Evolutionary conservation across 2,329 filamentous ascomycete genomes (phyloP).

Genomic region (Cladosporium sp.): DNA sequence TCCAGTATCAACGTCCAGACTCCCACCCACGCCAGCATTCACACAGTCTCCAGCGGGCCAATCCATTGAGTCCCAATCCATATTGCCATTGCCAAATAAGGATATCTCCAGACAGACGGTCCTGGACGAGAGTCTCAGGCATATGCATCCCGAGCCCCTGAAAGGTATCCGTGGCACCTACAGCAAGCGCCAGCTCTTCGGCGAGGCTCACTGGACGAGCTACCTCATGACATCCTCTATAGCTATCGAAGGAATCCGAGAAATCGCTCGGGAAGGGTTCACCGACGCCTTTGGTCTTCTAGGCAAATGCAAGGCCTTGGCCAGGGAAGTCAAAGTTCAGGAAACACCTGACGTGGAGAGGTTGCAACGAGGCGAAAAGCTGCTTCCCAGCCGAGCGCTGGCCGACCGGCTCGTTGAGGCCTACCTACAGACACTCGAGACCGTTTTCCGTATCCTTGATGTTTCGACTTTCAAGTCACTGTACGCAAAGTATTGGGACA

Average conservation of each 20-base stretch:
- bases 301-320: slow-evolving; percentile 16
- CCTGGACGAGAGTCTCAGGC: background rate
- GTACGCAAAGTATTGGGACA: slow-evolving; percentile 14
- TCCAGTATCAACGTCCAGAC: background rate
- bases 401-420: slow-evolving; percentile 16
- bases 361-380: slow-evolving; percentile 1
- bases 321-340: slow-evolving; percentile 16
- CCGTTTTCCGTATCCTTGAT: slow-evolving; percentile 8
- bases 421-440: slow-evolving; percentile 14
- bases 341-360: slow-evolving; percentile 10
- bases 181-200: slow-evolving; percentile 10
- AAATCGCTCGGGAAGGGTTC: slow-evolving; percentile 14
- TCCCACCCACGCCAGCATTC: slow-evolving; percentile 13
- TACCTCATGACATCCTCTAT: slow-evolving; percentile 13
- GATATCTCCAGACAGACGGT: background rate
- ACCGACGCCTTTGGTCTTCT: slow-evolving; percentile 15
- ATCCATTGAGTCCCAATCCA: background rate
- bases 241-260: slow-evolving; percentile 15
- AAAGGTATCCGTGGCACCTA: slow-evolving; percentile 14
- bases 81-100: background rate
- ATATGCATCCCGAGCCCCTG: slow-evolving; percentile 5
- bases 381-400: slow-evolving; percentile 5
- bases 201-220: slow-evolving; percentile 17
- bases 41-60: slow-evolving; percentile 8
- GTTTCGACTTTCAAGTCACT: background rate